A percentile compares a stretch with the other conserved stretches of the same genome.
Conservation (phyloP, 805 yeast genomes). For the Debaryomyces castellii region DNA sequence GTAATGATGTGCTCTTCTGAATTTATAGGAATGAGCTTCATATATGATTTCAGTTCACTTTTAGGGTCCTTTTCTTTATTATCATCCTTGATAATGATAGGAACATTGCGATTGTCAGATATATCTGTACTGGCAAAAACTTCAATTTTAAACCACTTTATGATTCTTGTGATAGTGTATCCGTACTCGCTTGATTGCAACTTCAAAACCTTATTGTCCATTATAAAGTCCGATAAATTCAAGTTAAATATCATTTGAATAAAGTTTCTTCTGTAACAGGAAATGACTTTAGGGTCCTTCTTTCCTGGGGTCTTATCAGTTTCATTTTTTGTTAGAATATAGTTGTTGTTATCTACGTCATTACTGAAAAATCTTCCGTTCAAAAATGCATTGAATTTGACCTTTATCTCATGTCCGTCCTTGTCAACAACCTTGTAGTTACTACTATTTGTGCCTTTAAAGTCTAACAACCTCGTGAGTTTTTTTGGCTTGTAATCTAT, state of each 20-base stretch:
- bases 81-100: constrained; percentile 24
- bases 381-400: constrained; percentile 36
- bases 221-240: constrained; percentile 25
- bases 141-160: constrained; percentile 38
- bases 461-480: constrained; percentile 27
- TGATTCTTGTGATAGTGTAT: constrained; percentile 34
- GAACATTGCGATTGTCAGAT: constrained; percentile 27
- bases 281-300: constrained; percentile 36
- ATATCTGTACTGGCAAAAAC: constrained; percentile 36
- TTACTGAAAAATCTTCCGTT: constrained; percentile 44
- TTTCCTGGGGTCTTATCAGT: constrained; percentile 2
- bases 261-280: constrained; percentile 46
- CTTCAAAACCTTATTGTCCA: constrained; percentile 24
- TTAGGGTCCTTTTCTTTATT: constrained; percentile 20
- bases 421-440: constrained; percentile 29
- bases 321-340: constrained; percentile 17
- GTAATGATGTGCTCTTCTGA: constrained; percentile 24
- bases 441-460: constrained; percentile 15
- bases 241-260: constrained; percentile 34
- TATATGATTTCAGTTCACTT: constrained; percentile 12
- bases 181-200: constrained; percentile 36
- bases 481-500: constrained; percentile 28
- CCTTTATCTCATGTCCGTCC: constrained; percentile 22
- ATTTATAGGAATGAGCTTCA: constrained; percentile 17
- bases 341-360: constrained; percentile 39